A percentile compares a stretch with the other conserved stretches of the same genome.
phyloP scores from a whole-genome alignment of 805 yeast genomes.

The Teunomyces gatunensis region DNA sequence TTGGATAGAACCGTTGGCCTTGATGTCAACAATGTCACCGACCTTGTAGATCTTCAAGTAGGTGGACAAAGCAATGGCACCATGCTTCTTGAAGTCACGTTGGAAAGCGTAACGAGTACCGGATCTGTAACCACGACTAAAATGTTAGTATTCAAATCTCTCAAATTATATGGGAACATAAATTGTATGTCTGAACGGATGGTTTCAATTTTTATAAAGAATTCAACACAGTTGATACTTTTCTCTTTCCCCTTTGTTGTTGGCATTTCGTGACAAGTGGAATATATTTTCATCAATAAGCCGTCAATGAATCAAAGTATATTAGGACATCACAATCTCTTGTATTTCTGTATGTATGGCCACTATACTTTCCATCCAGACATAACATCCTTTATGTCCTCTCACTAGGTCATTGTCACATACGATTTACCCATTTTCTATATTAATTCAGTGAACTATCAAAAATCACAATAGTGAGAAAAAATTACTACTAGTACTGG shows the following conservation, averaged over 20 bases:
- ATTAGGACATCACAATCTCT: no score
- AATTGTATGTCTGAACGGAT: neutral
- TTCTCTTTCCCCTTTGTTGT: no score
- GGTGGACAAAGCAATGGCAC: conserved; percentile 89
- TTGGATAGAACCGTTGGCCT: conserved; percentile 98
- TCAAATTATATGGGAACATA: neutral
- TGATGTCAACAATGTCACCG: conserved; percentile 99
- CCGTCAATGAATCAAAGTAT: no score
- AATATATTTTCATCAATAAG: no score
- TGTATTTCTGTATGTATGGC: no score
- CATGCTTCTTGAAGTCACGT: conserved; percentile 99
- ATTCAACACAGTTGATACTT: no score
- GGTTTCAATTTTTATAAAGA: no score
- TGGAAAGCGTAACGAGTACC: conserved; percentile 99
- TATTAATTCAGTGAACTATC: conserved; percentile 15
- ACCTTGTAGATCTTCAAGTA: conserved; percentile 98
- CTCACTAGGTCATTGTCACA: conserved; percentile 14
- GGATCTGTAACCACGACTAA: conserved; percentile 96
- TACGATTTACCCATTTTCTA: conserved; percentile 39
- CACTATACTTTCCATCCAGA: neutral
- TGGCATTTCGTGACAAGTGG: no score
- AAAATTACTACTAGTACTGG: conserved; percentile 3
- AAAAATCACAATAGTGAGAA: conserved; percentile 6
- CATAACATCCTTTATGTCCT: neutral
- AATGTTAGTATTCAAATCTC: conserved; percentile 7